These are phyloP conservation scores for barley (Hordeum vulgare) DNA, from an alignment of 176 grass and related monocot genomes.

Conservation along the genomic window MorexV3_pseudomolecules_assembly NC_058521.1:596254784-596255283, in stretches of 20 bases:
- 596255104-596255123: too few relatives aligned
- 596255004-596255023: background rate
- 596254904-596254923: slow-evolving; percentile 18
- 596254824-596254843: slow-evolving; percentile 33
- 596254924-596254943: slow-evolving; percentile 2
- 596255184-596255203: too few relatives aligned
- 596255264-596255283: too few relatives aligned
- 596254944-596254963: background rate
- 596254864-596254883: slow-evolving; percentile 6
- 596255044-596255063: slow-evolving; percentile 33
- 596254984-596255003: slow-evolving; percentile 23
- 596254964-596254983: slow-evolving; percentile 28
- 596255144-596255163: too few relatives aligned
- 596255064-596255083: slow-evolving; percentile 8
- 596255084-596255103: background rate
- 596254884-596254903: slow-evolving; percentile 32
- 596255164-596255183: too few relatives aligned
- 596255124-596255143: too few relatives aligned
- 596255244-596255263: too few relatives aligned
- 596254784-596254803: background rate
- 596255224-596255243: too few relatives aligned
- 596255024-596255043: slow-evolving; percentile 8
- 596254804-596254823: slow-evolving; percentile 18
- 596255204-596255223: too few relatives aligned
- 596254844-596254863: background rate